phyloP scores from a whole-genome alignment of 208 protist species.

The Herpetomonas tarakana region DNA sequence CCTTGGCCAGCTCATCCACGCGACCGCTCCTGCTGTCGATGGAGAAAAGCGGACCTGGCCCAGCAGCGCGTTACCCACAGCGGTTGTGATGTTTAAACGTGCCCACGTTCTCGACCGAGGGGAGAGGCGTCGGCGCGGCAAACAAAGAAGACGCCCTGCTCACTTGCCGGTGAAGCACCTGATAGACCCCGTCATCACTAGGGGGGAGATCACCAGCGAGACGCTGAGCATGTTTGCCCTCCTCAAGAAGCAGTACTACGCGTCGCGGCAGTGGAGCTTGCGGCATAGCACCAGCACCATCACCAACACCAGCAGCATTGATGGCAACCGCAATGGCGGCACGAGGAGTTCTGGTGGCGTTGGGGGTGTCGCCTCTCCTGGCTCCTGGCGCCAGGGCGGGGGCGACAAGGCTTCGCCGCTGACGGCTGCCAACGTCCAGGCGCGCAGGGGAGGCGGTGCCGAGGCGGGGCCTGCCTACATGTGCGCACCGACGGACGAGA shows the following conservation, averaged over 20 bases:
- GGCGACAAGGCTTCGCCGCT: too few species aligned
- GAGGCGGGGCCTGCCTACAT: neutral
- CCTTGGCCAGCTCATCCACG: conserved; percentile 6
- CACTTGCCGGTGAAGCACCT: too few species aligned
- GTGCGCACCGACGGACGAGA: neutral
- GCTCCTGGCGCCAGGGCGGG: neutral
- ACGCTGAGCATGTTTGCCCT: neutral
- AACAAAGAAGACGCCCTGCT: too few species aligned
- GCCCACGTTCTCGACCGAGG: neutral
- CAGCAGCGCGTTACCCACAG: neutral
- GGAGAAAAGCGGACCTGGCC: neutral
- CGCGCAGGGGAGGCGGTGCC: too few species aligned
- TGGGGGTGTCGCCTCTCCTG: too few species aligned
- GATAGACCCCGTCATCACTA: neutral
- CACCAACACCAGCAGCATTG: neutral
- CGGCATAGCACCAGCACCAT: neutral
- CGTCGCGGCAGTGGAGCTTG: too few species aligned
- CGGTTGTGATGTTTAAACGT: neutral
- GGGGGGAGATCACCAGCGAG: too few species aligned
- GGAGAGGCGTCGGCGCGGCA: neutral
- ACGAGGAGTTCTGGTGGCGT: too few species aligned
- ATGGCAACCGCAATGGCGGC: neutral
- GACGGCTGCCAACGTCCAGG: too few species aligned
- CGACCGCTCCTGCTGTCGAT: neutral
- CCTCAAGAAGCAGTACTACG: neutral